A percentile compares a stretch with the other conserved stretches of the same genome.
Evolutionary conservation across 768 basidiomycete genomes (phyloP).

Genomic region (Panus rudis): DNA sequence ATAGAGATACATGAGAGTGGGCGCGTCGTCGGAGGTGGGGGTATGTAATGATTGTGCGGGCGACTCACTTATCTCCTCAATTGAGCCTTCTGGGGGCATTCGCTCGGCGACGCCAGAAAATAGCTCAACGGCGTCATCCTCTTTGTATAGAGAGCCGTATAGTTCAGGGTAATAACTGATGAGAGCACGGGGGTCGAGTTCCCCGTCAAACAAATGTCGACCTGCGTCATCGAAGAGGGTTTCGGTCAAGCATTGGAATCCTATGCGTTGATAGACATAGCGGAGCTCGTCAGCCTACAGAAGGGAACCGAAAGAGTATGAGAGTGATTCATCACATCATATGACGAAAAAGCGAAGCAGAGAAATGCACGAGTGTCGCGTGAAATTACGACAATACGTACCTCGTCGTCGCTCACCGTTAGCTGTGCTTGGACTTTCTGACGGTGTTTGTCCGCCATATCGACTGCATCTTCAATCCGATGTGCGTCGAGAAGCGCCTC

Average conservation of each 20-base stretch:
- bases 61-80: constrained; percentile 85
- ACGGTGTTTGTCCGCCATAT: constrained; percentile 53
- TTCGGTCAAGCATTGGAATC: constrained; percentile 70
- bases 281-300: constrained; percentile 60
- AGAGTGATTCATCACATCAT: neutral
- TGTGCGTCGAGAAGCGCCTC: constrained; percentile 63
- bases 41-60: constrained; percentile 14
- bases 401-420: constrained; percentile 51
- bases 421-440: constrained; percentile 47
- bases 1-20: constrained; percentile 10
- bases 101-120: constrained; percentile 70
- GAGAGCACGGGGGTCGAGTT: constrained; percentile 77
- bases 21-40: constrained; percentile 17
- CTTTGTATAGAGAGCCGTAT: constrained; percentile 53
- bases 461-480: constrained; percentile 55
- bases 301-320: neutral
- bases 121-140: constrained; percentile 54
- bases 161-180: constrained; percentile 76
- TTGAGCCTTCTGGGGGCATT: constrained; percentile 59
- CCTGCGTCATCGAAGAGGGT: constrained; percentile 83
- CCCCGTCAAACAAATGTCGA: constrained; percentile 67
- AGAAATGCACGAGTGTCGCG: neutral
- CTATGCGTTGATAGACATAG: constrained; percentile 78
- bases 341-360: neutral
- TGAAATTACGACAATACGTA: constrained; percentile 20